Evolutionary conservation across 202 grass and related monocot genomes (phyloP).

Genomic region (Elaeis oleifera): DNA sequence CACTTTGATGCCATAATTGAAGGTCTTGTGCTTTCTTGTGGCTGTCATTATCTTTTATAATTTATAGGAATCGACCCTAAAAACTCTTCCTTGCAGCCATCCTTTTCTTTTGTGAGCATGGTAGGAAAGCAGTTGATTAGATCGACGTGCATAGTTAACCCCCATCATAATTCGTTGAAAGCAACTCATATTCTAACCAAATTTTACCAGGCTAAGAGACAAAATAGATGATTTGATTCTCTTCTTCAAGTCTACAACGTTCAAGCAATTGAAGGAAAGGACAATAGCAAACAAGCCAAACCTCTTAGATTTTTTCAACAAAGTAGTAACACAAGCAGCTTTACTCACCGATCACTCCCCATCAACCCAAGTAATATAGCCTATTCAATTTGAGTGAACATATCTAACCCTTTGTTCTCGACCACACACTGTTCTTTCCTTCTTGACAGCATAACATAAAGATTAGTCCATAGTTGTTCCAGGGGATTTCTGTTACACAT

Average conservation of each 20-base stretch:
- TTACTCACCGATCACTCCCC: too few species aligned
- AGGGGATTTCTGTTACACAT: constrained; percentile 21
- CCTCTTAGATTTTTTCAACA: constrained; percentile 2
- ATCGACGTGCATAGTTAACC: too few species aligned
- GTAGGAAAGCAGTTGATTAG: too few species aligned
- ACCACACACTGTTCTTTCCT: neutral
- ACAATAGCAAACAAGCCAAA: constrained; percentile 5
- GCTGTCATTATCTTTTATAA: too few species aligned
- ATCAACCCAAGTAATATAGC: neutral
- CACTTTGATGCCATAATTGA: too few species aligned
- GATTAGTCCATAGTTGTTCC: neutral
- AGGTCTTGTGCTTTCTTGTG: too few species aligned
- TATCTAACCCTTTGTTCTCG: neutral
- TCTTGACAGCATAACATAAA: constrained; percentile 1
- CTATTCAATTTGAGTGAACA: neutral
- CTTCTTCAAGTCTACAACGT: constrained; percentile 1
- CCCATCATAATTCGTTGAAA: neutral
- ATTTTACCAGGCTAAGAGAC: neutral
- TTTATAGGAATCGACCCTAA: too few species aligned
- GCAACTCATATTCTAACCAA: neutral
- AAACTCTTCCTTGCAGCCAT: too few species aligned
- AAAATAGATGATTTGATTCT: neutral
- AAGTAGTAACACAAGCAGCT: neutral
- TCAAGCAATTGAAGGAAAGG: neutral
- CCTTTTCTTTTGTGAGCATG: too few species aligned